phyloP scores from a whole-genome alignment of 2,329 filamentous ascomycete species.

The Chalaropsis thielavioides region DNA sequence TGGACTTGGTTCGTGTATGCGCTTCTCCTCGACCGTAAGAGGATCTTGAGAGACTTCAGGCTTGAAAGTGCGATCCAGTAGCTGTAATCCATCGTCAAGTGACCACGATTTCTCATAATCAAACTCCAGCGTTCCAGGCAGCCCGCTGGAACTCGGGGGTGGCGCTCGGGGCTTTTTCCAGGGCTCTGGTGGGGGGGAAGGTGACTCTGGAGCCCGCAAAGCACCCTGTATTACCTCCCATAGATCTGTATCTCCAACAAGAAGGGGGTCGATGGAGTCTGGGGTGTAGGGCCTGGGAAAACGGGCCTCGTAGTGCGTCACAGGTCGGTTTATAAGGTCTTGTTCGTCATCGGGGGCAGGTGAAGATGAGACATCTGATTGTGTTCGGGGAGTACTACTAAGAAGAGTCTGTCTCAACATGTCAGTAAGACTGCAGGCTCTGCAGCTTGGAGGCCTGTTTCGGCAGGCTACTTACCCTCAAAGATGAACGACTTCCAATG shows the following conservation, averaged over 20 bases:
- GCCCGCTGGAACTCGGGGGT: no score
- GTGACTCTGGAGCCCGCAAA: background rate
- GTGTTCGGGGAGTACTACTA: background rate
- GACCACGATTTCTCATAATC: slow-evolving; percentile 14
- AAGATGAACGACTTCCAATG: background rate
- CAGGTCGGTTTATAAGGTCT: background rate
- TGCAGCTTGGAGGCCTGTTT: no score
- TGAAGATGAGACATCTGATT: background rate
- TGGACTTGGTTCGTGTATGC: background rate
- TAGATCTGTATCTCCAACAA: slow-evolving; percentile 1
- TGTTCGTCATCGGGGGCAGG: background rate
- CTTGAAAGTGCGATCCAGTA: background rate
- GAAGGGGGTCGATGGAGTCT: slow-evolving; percentile 1
- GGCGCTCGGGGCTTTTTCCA: background rate
- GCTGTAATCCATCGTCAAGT: slow-evolving; percentile 6
- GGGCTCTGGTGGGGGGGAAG: background rate
- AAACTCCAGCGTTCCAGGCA: background rate
- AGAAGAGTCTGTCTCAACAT: background rate
- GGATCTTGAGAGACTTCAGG: background rate
- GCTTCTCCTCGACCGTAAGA: slow-evolving; percentile 7
- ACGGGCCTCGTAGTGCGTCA: background rate
- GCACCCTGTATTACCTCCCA: slow-evolving; percentile 8
- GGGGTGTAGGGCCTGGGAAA: background rate
- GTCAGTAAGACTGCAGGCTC: background rate
- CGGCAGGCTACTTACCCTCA: background rate